Percentiles rank a stretch among this genome's conserved stretches.
Evolutionary conservation across 345 rosid genomes (phyloP).

Genomic region (Salix viminalis): DNA sequence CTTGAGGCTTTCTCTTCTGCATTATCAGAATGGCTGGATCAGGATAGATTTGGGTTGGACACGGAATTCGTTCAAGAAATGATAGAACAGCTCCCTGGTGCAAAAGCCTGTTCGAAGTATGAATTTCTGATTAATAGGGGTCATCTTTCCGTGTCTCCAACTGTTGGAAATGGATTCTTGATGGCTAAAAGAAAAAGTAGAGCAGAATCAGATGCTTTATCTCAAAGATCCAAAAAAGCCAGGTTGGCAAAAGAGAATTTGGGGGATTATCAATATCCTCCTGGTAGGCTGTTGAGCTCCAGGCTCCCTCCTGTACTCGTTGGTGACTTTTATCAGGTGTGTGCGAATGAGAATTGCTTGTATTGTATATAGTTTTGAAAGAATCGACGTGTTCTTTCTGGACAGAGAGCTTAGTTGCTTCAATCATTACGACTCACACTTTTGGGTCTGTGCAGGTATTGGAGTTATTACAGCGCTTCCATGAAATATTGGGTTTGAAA

Average conservation of each 20-base stretch:
- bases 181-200: conserved; percentile 44
- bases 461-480: conserved; percentile 73
- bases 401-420: background rate
- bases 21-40: conserved; percentile 67
- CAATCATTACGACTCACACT: conserved; percentile 6
- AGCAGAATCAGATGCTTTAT: conserved; percentile 34
- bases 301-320: conserved; percentile 68
- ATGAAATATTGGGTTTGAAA: conserved; percentile 62
- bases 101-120: conserved; percentile 58
- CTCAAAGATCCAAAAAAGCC: conserved; percentile 46
- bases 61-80: conserved; percentile 85
- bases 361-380: conserved; percentile 4
- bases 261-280: conserved; percentile 41
- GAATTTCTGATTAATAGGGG: conserved; percentile 54
- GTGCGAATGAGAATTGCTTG: conserved; percentile 2
- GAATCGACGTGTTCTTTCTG: conserved; percentile 6
- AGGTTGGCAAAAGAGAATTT: conserved; percentile 34
- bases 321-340: conserved; percentile 94
- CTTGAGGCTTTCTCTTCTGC: conserved; percentile 36
- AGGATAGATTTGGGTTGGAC: conserved; percentile 91
- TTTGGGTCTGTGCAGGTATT: conserved; percentile 55
- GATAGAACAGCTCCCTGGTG: conserved; percentile 74
- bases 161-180: conserved; percentile 64
- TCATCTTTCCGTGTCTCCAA: conserved; percentile 36
- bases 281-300: conserved; percentile 60